Percentiles rank a stretch among this genome's conserved stretches.
Conservation (phyloP, 148 eudicot genomes). For the Rheum nobile region DNA sequence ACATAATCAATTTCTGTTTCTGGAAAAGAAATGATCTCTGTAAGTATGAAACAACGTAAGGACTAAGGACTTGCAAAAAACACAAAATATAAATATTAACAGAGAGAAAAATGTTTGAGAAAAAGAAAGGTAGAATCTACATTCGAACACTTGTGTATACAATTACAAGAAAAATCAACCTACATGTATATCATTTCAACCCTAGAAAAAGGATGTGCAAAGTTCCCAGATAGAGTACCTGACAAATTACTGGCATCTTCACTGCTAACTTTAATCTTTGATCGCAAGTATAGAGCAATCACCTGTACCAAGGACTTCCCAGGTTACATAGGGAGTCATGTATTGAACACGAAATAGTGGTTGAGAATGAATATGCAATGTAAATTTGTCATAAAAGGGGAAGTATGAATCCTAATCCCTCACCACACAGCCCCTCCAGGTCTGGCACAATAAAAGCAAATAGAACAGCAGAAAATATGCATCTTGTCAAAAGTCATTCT, state of each 20-base stretch:
- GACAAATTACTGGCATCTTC: constrained; percentile 19
- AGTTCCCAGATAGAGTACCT: constrained; percentile 1
- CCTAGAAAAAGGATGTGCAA: neutral
- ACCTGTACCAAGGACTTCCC: constrained; percentile 43
- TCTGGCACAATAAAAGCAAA: neutral
- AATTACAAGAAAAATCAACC: neutral
- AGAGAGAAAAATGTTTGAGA: neutral
- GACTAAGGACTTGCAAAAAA: neutral
- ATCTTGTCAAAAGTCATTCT: neutral
- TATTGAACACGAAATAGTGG: neutral
- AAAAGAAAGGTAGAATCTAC: neutral
- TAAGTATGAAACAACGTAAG: neutral
- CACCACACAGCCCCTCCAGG: neutral
- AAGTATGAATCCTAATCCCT: neutral
- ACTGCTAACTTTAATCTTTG: constrained; percentile 32
- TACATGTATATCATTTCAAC: neutral
- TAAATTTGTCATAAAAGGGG: neutral
- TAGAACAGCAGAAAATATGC: neutral
- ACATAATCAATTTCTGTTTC: constrained; percentile 77
- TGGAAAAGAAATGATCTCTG: constrained; percentile 13
- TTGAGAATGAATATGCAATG: neutral
- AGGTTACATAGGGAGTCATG: constrained; percentile 13
- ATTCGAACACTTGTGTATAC: neutral
- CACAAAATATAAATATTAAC: neutral
- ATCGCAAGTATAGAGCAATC: constrained; percentile 61